A percentile compares a stretch with the other conserved stretches of the same genome.
phyloP scores from a whole-genome alignment of 2,329 filamentous ascomycete genomes.

The Colletotrichum destructivum region DNA sequence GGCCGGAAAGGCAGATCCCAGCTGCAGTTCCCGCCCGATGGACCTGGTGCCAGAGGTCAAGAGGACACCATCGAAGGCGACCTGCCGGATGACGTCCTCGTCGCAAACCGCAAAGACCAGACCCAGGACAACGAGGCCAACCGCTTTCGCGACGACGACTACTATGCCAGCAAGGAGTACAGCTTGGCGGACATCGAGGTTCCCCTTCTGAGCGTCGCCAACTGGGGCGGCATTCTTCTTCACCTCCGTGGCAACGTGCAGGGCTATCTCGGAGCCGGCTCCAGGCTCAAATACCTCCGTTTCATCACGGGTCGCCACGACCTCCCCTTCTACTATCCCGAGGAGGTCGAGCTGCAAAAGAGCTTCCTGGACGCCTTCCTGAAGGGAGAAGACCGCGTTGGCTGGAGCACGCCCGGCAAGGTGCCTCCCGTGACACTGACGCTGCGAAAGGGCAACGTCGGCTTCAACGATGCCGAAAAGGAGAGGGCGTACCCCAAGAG shows the following conservation, averaged over 20 bases:
- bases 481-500: slow-evolving; percentile 71
- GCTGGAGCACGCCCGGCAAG: slow-evolving; percentile 73
- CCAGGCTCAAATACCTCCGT: slow-evolving; percentile 77
- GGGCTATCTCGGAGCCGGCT: slow-evolving; percentile 75
- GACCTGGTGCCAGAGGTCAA: slow-evolving; percentile 56
- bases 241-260: slow-evolving; percentile 80
- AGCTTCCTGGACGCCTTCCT: slow-evolving; percentile 81
- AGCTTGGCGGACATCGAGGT: slow-evolving; percentile 76
- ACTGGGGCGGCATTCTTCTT: slow-evolving; percentile 80
- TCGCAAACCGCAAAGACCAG: slow-evolving; percentile 64
- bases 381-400: slow-evolving; percentile 74
- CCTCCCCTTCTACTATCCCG: slow-evolving; percentile 79
- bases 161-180: slow-evolving; percentile 78
- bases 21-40: slow-evolving; percentile 34
- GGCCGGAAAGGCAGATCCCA: slow-evolving; percentile 64
- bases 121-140: slow-evolving; percentile 63
- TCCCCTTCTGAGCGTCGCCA: slow-evolving; percentile 76
- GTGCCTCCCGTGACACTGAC: slow-evolving; percentile 73
- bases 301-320: slow-evolving; percentile 81
- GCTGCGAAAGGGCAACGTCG: slow-evolving; percentile 76
- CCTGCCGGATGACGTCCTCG: slow-evolving; percentile 66
- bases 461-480: slow-evolving; percentile 74
- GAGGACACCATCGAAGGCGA: slow-evolving; percentile 72
- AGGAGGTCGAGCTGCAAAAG: slow-evolving; percentile 77
- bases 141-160: slow-evolving; percentile 73